Evolutionary conservation across 306 rosid genomes (phyloP).

Genomic region (Hippophae rhamnoides): DNA sequence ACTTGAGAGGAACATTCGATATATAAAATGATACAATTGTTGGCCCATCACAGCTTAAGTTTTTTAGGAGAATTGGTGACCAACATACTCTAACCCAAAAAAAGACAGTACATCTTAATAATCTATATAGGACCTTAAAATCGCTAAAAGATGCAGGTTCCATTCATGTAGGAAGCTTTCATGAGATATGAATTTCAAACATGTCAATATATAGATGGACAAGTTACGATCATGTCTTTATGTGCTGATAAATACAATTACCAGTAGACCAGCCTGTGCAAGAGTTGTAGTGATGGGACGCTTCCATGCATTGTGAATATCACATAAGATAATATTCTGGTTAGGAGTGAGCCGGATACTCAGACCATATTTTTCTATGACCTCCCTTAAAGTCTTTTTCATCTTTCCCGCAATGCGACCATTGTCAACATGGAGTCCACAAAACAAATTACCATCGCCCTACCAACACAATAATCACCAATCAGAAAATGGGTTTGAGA

Average conservation of each 20-base stretch:
- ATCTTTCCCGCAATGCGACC: constrained; percentile 84
- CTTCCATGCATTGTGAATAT: constrained; percentile 76
- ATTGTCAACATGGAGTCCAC: constrained; percentile 85
- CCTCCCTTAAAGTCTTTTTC: constrained; percentile 81
- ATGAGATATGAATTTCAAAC: background rate
- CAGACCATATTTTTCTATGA: constrained; percentile 77
- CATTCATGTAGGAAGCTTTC: too few species aligned
- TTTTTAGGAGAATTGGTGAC: too few species aligned
- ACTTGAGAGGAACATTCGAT: too few species aligned
- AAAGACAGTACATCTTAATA: too few species aligned
- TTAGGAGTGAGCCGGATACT: constrained; percentile 80
- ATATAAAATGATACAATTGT: too few species aligned
- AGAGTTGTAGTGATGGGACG: constrained; percentile 81
- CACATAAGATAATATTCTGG: constrained; percentile 82
- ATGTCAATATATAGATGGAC: background rate
- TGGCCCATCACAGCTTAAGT: too few species aligned
- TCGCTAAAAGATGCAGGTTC: too few species aligned
- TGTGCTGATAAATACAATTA: constrained; percentile 27
- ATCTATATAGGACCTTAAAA: too few species aligned
- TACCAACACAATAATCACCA: constrained; percentile 21
- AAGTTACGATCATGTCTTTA: constrained; percentile 6
- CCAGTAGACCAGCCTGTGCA: constrained; percentile 96
- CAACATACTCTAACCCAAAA: too few species aligned
- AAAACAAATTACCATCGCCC: constrained; percentile 86
- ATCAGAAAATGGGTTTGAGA: constrained; percentile 4